Evolutionary conservation across 768 basidiomycete genomes (phyloP).

Genomic region (Agaricus subrufescens): DNA sequence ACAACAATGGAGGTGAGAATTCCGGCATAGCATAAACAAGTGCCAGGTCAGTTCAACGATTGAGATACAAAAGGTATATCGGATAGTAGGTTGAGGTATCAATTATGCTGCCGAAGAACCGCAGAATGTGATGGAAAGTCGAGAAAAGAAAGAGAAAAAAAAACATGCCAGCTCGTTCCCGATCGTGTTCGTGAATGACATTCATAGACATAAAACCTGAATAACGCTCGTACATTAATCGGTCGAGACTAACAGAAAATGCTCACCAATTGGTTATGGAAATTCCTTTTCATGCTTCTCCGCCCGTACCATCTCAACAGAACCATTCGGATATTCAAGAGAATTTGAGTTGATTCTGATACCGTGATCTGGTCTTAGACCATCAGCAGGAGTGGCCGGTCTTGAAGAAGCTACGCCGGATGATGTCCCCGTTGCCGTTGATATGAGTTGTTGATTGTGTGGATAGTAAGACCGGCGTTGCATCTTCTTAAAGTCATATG

Average conservation of each 20-base stretch:
- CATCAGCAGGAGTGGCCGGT: slow-evolving; percentile 64
- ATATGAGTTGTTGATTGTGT: slow-evolving; percentile 67
- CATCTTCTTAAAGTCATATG: slow-evolving; percentile 92
- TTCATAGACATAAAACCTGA: not conserved
- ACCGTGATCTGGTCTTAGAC: slow-evolving; percentile 37
- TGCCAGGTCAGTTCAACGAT: not conserved
- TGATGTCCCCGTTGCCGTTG: slow-evolving; percentile 73
- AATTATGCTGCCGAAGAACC: slow-evolving; percentile 1
- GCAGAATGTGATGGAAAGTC: not conserved
- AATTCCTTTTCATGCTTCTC: slow-evolving; percentile 46
- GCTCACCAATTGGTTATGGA: slow-evolving; percentile 27
- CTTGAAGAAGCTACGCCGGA: slow-evolving; percentile 67
- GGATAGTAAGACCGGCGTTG: slow-evolving; percentile 89
- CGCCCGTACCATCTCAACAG: slow-evolving; percentile 25
- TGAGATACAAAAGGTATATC: slow-evolving; percentile 12
- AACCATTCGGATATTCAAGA: slow-evolving; percentile 26
- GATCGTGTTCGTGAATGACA: slow-evolving; percentile 5
- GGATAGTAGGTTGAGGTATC: not conserved
- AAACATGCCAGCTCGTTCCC: slow-evolving; percentile 2
- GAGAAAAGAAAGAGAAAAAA: not conserved
- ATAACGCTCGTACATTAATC: not conserved
- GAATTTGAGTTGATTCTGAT: slow-evolving; percentile 32
- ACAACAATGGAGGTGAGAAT: not conserved
- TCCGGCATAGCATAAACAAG: not conserved
- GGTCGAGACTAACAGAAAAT: not conserved